Conservation (phyloP, 1,139 yeast species). For the Hyphopichia wangnamkhiaoensis region DNA sequence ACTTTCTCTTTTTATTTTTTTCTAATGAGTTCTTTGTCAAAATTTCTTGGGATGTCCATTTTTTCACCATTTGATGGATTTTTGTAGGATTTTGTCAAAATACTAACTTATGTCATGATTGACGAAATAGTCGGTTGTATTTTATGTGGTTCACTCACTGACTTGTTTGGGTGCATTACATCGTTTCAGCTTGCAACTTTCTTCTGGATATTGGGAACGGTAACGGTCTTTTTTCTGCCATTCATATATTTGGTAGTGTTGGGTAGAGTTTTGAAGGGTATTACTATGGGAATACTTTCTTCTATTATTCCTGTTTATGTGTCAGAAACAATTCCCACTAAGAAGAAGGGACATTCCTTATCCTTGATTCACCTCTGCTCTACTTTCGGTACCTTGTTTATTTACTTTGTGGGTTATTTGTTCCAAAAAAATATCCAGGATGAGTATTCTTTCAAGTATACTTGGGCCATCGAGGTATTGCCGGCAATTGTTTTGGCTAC, state of each 20-base stretch:
- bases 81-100: no score
- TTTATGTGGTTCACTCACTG: constrained; percentile 32
- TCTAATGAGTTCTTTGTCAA: neutral
- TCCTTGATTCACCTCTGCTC: constrained; percentile 23
- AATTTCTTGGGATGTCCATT: neutral
- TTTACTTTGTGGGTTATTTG: constrained; percentile 21
- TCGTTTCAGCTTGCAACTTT: constrained; percentile 26
- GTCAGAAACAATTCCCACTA: constrained; percentile 27
- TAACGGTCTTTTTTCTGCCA: constrained; percentile 25
- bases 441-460: constrained; percentile 20
- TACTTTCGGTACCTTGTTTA: constrained; percentile 22
- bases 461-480: constrained; percentile 26
- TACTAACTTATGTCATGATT: constrained; percentile 6
- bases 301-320: constrained; percentile 35
- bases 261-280: constrained; percentile 33
- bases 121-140: constrained; percentile 39
- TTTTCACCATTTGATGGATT: neutral
- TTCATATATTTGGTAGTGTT: constrained; percentile 25
- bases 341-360: constrained; percentile 23
- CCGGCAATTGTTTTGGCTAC: constrained; percentile 24
- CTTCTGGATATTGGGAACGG: constrained; percentile 31
- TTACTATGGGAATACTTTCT: constrained; percentile 31
- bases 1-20: neutral
- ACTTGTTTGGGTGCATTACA: constrained; percentile 27
- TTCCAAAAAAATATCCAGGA: constrained; percentile 15